Evolutionary conservation across 306 rosid species (phyloP), one percentile per base, ranked within the genome.

Genomic region (Vicia villosa): DNA sequence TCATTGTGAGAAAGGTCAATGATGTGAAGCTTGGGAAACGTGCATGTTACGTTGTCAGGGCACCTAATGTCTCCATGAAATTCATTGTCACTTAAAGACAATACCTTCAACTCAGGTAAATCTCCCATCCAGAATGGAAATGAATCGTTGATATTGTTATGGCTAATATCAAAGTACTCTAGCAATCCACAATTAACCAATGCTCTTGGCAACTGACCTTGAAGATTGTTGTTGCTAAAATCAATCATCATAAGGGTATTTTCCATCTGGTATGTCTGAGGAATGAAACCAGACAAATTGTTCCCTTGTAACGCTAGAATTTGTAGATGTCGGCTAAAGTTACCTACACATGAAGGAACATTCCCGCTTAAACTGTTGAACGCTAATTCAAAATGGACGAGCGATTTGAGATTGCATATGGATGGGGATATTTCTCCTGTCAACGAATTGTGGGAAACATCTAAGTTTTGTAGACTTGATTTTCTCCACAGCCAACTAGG

Each of bases 71-170:
- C 57, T 36, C 68, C 68, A 17, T 42, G 15, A 21, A 72, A 63
- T 14, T 41, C 12, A 16, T 77, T 77, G 34, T n/a, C n/a, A 19
- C 17, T 14, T 2, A 77, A 42, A 32, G 20, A 17, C 57, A 69
- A 28, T 34, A 74, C 68, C 50, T 70, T 77, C 67, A 77, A 54
- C 49, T 77, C 61, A 21, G 72, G 74, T 22, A 77, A 79, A 36
- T 20, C 13, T 37, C 86, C 86, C 11, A 79, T 4, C 83, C 86
- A 84, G 6, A 65, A 82, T 3, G 88, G 88, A 63, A 86, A 86
- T 42, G 61, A 45, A 41, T 72, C 77, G 34, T 77, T 70, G 60
- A 77, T 63, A 0, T 15, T 19, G 36, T 70, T 70, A 19, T 42
- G 13, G 13, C 76, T 63, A 13, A 77, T 36, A 70, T 70, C 68